Percentiles rank a stretch among this genome's conserved stretches.
Conservation (phyloP, 805 yeast genomes). For the Citeromyces nyonsensis region DNA sequence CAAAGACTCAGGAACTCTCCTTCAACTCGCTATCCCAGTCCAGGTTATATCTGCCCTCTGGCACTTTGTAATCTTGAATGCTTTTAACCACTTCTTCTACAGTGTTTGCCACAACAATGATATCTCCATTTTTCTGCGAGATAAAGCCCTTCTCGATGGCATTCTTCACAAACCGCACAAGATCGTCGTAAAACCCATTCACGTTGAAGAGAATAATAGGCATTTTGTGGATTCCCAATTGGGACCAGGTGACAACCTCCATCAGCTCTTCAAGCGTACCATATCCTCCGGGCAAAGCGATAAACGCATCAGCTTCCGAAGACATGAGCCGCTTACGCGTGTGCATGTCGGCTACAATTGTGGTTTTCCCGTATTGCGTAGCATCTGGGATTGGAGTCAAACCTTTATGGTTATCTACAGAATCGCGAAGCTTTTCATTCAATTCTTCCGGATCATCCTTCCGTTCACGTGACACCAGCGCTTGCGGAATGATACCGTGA, state of each 20-base stretch:
- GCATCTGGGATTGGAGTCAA: slow-evolving; percentile 48
- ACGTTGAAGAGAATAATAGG: slow-evolving; percentile 70
- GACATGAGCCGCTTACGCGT: slow-evolving; percentile 82
- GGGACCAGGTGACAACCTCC: slow-evolving; percentile 87
- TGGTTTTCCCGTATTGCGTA: slow-evolving; percentile 55
- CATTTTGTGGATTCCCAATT: slow-evolving; percentile 70
- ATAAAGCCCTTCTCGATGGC: slow-evolving; percentile 57
- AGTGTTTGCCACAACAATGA: slow-evolving; percentile 52
- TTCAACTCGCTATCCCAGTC: slow-evolving; percentile 34
- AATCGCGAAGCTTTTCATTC: slow-evolving; percentile 30
- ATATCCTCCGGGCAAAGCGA: slow-evolving; percentile 86
- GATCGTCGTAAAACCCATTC: slow-evolving; percentile 66
- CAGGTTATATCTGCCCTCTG: slow-evolving; percentile 62
- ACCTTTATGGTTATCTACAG: slow-evolving; percentile 51
- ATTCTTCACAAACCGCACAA: slow-evolving; percentile 43
- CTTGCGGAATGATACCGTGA: slow-evolving; percentile 79
- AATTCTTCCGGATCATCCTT: slow-evolving; percentile 19
- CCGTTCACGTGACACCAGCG: slow-evolving; percentile 62
- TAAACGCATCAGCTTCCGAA: slow-evolving; percentile 69
- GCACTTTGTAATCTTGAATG: slow-evolving; percentile 44
- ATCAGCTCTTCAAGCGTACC: slow-evolving; percentile 83
- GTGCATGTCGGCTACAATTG: slow-evolving; percentile 80
- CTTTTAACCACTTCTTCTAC: slow-evolving; percentile 52
- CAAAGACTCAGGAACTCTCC: not conserved
- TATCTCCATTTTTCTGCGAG: slow-evolving; percentile 46